phyloP scores from a whole-genome alignment of 2,329 filamentous ascomycete genomes.

The Hymenoscyphus infarciens region DNA sequence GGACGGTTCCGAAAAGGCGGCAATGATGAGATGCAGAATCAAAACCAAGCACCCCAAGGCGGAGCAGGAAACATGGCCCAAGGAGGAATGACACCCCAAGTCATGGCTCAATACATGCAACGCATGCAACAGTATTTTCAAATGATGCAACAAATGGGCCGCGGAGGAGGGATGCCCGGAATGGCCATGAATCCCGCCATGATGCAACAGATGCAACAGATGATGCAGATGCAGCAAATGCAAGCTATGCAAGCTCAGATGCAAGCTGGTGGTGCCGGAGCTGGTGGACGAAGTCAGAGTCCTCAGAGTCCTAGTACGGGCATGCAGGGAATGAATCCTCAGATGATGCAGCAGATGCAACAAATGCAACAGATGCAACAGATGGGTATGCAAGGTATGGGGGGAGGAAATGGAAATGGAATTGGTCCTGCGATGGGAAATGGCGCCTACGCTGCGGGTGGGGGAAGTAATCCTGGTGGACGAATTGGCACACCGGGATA shows the following conservation, averaged over 20 bases:
- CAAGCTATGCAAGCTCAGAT: constrained; percentile 44
- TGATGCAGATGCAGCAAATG: constrained; percentile 60
- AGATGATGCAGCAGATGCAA: constrained; percentile 55
- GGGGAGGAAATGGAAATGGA: constrained; percentile 19
- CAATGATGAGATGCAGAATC: constrained; percentile 44
- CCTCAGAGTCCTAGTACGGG: constrained; percentile 32
- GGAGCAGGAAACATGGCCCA: constrained; percentile 38
- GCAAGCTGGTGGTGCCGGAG: constrained; percentile 27
- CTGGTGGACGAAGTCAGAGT: constrained; percentile 33
- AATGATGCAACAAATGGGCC: constrained; percentile 91
- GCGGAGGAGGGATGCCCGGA: constrained; percentile 63
- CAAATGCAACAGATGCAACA: constrained; percentile 48
- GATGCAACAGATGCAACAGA: constrained; percentile 77
- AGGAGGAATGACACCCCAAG: constrained; percentile 82
- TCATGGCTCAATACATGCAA: constrained; percentile 98
- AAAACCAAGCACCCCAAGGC: constrained; percentile 36
- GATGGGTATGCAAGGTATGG: constrained; percentile 29
- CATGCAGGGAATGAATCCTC: constrained; percentile 37
- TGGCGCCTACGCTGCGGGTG: constrained; percentile 26
- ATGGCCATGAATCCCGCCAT: constrained; percentile 72
- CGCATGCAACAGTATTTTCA: constrained; percentile 97
- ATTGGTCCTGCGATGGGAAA: constrained; percentile 33
- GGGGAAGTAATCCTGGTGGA: constrained; percentile 41
- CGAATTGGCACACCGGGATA: constrained; percentile 40
- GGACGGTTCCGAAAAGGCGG: constrained; percentile 54